These are phyloP conservation scores for Harringtonia aguacate DNA, from an alignment of 2,329 filamentous ascomycete genomes.

Conservation along the genomic window DNA sequence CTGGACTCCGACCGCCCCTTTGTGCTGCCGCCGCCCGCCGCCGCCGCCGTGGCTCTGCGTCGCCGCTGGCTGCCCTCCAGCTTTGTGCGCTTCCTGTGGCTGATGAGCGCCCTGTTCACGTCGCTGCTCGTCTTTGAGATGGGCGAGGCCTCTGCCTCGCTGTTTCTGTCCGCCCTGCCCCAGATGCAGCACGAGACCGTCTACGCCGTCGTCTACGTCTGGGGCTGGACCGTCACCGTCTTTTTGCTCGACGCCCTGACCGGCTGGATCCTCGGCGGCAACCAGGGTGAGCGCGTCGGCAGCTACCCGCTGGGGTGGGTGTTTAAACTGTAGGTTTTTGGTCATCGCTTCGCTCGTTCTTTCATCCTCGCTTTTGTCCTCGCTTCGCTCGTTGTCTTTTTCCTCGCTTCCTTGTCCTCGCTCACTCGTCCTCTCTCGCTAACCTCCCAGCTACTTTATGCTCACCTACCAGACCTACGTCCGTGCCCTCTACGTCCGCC, in stretches of 20 bases:
- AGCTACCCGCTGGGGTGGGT: conserved; percentile 62
- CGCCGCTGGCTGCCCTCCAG: conserved; percentile 52
- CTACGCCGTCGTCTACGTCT: conserved; percentile 59
- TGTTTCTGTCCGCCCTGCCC: conserved; percentile 55
- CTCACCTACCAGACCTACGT: conserved; percentile 64
- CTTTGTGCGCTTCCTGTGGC: conserved; percentile 61
- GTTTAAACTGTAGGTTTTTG: conserved; percentile 51
- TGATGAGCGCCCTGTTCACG: conserved; percentile 52
- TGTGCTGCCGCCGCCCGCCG: conserved; percentile 11
- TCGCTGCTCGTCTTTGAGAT: conserved; percentile 55
- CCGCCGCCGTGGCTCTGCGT: conserved; percentile 28
- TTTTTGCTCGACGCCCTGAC: conserved; percentile 54
- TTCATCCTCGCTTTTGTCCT: conserved; percentile 19
- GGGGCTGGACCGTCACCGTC: conserved; percentile 58
- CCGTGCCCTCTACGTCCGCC: conserved; percentile 55
- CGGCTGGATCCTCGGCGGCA: conserved; percentile 56
- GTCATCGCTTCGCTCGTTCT: conserved; percentile 42
- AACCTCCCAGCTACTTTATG: conserved; percentile 46
- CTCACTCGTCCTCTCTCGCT: conserved; percentile 31
- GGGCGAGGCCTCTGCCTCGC: conserved; percentile 59
- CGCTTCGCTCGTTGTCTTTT: neutral
- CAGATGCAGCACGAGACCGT: conserved; percentile 41
- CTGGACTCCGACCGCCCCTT: too few relatives aligned
- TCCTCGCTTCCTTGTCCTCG: conserved; percentile 39
- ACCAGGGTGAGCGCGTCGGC: conserved; percentile 55